These are phyloP conservation scores for Lagenaria siceraria DNA, from an alignment of 306 rosid species.

Conservation along the genomic window DNA sequence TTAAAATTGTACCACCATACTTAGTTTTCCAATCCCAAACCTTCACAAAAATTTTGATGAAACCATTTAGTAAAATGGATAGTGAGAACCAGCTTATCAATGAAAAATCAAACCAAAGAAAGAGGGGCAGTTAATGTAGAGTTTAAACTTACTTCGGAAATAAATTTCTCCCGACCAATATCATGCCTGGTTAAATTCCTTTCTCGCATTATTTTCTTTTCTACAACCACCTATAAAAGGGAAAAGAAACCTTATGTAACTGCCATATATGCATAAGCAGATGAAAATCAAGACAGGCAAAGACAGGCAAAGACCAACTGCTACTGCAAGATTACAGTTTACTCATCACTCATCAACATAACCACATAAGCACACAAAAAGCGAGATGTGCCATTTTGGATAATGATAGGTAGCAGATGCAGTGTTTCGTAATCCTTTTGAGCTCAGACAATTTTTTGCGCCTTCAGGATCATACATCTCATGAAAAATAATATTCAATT, in stretches of 20 bases:
- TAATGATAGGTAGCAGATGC: not conserved
- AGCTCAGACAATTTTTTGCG: too few relatives aligned
- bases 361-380: not conserved
- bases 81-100: not conserved
- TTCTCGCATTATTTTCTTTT: constrained; percentile 91
- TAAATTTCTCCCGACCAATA: constrained; percentile 66
- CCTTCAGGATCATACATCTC: too few relatives aligned
- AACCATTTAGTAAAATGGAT: constrained; percentile 7
- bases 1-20: constrained; percentile 71
- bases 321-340: not conserved
- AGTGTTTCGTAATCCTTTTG: too few relatives aligned
- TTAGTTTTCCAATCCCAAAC: constrained; percentile 92
- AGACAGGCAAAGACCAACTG: not conserved
- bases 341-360: not conserved
- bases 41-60: constrained; percentile 28
- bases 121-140: not conserved
- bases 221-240: constrained; percentile 73
- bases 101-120: not conserved
- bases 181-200: constrained; percentile 61
- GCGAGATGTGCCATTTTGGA: not conserved
- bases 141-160: constrained; percentile 53
- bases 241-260: not conserved
- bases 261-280: not conserved
- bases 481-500: too few relatives aligned
- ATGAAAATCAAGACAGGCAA: not conserved